Evolutionary conservation across 2,329 filamentous ascomycete species (phyloP).

Genomic region (Penicillium sclerotigenum): DNA sequence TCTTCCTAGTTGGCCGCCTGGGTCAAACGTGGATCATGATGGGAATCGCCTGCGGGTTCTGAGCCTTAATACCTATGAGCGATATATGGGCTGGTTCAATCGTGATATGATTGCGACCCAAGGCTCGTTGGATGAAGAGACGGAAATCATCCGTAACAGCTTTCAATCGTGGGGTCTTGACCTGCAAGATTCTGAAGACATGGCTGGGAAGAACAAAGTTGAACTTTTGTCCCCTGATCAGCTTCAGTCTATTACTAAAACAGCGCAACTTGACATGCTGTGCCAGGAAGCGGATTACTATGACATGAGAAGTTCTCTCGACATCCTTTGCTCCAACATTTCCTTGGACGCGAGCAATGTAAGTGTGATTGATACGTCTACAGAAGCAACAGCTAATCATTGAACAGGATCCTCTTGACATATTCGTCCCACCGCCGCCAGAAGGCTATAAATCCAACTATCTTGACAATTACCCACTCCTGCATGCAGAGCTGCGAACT

Average conservation of each 20-base stretch:
- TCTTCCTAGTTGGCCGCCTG: constrained; percentile 70
- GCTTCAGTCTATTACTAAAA: constrained; percentile 15
- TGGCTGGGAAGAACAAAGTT: constrained; percentile 41
- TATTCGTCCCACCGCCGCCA: constrained; percentile 58
- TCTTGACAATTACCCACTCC: constrained; percentile 51
- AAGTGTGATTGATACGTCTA: constrained; percentile 8
- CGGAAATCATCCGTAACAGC: constrained; percentile 62
- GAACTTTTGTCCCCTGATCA: constrained; percentile 1
- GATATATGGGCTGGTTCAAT: constrained; percentile 73
- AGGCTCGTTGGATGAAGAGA: constrained; percentile 50
- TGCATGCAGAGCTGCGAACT: constrained; percentile 50
- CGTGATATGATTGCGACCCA: constrained; percentile 54
- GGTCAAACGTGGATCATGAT: constrained; percentile 64
- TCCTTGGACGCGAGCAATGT: constrained; percentile 31
- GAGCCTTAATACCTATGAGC: constrained; percentile 73
- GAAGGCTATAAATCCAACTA: constrained; percentile 55
- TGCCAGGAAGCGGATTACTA: constrained; percentile 28
- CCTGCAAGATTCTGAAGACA: constrained; percentile 55
- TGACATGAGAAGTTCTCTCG: constrained; percentile 38
- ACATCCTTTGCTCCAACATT: constrained; percentile 32
- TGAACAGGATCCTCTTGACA: constrained; percentile 56
- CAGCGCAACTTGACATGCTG: constrained; percentile 29
- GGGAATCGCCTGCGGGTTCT: constrained; percentile 71
- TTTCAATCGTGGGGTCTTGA: constrained; percentile 68
- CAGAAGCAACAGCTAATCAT: constrained; percentile 15